These are phyloP conservation scores for Geosmithia morbida DNA, from an alignment of 2,329 filamentous ascomycete genomes.

Conservation along the genomic window DNA sequence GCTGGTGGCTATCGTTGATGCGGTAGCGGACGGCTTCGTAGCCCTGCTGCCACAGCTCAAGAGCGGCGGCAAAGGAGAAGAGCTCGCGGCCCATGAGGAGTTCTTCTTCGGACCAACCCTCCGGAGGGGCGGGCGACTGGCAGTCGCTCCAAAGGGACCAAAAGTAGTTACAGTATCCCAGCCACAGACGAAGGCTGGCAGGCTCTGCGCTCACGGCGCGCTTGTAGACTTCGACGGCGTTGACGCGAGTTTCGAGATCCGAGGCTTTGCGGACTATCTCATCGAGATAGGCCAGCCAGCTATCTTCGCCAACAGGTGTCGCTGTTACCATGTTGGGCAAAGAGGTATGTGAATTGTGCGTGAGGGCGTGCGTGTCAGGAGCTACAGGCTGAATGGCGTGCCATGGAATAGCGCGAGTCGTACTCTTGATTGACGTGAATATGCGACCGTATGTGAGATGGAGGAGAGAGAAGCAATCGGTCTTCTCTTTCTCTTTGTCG, in stretches of 20 bases:
- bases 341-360: neutral
- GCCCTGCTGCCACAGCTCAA: constrained; percentile 58
- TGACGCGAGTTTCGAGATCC: constrained; percentile 52
- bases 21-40: constrained; percentile 60
- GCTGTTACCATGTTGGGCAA: constrained; percentile 11
- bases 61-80: constrained; percentile 52
- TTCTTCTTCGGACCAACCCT: constrained; percentile 52
- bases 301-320: constrained; percentile 57
- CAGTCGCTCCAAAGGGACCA: constrained; percentile 55
- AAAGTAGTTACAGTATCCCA: constrained; percentile 65
- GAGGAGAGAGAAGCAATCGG: neutral
- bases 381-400: neutral
- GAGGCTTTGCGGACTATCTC: constrained; percentile 49
- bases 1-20: constrained; percentile 58
- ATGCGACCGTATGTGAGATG: neutral
- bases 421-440: neutral
- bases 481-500: neutral
- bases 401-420: neutral
- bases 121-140: constrained; percentile 30
- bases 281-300: constrained; percentile 64
- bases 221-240: constrained; percentile 58
- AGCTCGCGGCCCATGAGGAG: constrained; percentile 53
- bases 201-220: constrained; percentile 58
- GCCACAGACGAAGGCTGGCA: constrained; percentile 60
- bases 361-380: neutral